A percentile compares a stretch with the other conserved stretches of the same genome.
Evolutionary conservation across 208 protist species (phyloP).

Genomic region (Leishmania braziliensis): DNA sequence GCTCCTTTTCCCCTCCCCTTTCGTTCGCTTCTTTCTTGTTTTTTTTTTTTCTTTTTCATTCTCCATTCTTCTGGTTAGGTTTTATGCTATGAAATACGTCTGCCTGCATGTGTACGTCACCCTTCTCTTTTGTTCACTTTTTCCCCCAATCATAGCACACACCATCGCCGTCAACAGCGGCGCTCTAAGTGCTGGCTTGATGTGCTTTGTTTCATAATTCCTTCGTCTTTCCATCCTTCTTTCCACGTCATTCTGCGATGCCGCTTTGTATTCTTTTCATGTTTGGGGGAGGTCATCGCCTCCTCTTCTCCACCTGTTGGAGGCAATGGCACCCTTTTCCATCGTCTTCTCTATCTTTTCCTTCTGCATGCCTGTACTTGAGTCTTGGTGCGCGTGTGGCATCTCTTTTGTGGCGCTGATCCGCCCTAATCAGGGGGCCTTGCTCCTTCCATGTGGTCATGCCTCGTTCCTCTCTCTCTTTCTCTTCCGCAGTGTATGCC

Average conservation of each 20-base stretch:
- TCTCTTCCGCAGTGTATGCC: not conserved
- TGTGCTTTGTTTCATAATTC: not conserved
- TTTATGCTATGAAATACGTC: not conserved
- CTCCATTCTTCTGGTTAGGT: not conserved
- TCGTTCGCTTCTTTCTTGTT: not conserved
- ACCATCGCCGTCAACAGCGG: not conserved
- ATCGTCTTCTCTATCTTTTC: constrained; percentile 5
- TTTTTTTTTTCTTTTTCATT: not conserved
- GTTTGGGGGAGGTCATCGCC: not conserved
- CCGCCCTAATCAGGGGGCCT: not conserved
- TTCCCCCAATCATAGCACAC: not conserved
- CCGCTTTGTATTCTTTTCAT: not conserved
- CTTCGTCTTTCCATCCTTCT: not conserved
- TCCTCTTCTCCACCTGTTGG: not conserved
- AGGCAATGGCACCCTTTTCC: not conserved
- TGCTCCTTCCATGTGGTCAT: constrained; percentile 1
- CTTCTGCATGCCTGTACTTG: constrained; percentile 6
- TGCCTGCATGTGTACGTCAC: not conserved
- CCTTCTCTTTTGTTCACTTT: not conserved
- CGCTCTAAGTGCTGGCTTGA: not conserved
- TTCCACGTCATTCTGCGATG: not conserved
- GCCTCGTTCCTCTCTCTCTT: not conserved
- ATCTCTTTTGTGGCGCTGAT: not conserved
- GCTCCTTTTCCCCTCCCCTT: not conserved
- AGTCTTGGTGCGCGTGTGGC: not conserved